phyloP scores from a whole-genome alignment of 495 filamentous ascomycete genomes.

The Penicillium antarcticum region DNA sequence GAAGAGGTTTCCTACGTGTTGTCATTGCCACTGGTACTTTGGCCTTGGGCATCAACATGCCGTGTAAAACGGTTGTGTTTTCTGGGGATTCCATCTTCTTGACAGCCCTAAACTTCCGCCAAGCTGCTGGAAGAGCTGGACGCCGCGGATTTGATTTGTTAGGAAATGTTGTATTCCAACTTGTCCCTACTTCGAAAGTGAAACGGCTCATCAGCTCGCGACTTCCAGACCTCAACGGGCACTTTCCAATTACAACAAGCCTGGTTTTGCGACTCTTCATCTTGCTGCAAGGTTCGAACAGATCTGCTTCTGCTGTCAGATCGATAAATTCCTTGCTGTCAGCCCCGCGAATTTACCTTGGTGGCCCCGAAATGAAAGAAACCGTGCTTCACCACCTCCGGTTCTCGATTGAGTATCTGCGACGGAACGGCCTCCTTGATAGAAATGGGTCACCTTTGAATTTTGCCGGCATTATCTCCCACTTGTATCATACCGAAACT shows the following conservation, averaged over 20 bases:
- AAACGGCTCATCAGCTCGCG: slow-evolving; percentile 65
- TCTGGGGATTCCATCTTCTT: slow-evolving; percentile 67
- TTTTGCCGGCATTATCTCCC: slow-evolving; percentile 62
- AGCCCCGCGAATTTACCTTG: slow-evolving; percentile 65
- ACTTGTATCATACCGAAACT: slow-evolving; percentile 72
- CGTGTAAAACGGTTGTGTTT: slow-evolving; percentile 78
- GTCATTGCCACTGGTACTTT: slow-evolving; percentile 76
- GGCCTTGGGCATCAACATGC: slow-evolving; percentile 80
- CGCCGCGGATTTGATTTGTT: slow-evolving; percentile 77
- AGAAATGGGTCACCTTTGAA: slow-evolving; percentile 60
- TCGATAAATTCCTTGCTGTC: slow-evolving; percentile 64
- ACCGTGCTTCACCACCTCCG: slow-evolving; percentile 71
- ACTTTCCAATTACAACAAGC: slow-evolving; percentile 74
- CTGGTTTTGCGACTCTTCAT: slow-evolving; percentile 67
- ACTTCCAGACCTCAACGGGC: slow-evolving; percentile 69
- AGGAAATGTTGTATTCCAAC: slow-evolving; percentile 77
- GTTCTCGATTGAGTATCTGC: slow-evolving; percentile 78
- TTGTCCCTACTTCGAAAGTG: slow-evolving; percentile 50
- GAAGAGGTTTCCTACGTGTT: slow-evolving; percentile 68
- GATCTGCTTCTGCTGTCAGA: slow-evolving; percentile 55
- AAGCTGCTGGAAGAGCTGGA: slow-evolving; percentile 73
- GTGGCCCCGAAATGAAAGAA: slow-evolving; percentile 56
- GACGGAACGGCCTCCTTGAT: slow-evolving; percentile 61
- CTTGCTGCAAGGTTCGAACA: slow-evolving; percentile 60
- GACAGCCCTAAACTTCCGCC: slow-evolving; percentile 71